A percentile compares a stretch with the other conserved stretches of the same genome.
Evolutionary conservation across 2,329 filamentous ascomycete genomes (phyloP).

Genomic region (Aspergillus texensis): DNA sequence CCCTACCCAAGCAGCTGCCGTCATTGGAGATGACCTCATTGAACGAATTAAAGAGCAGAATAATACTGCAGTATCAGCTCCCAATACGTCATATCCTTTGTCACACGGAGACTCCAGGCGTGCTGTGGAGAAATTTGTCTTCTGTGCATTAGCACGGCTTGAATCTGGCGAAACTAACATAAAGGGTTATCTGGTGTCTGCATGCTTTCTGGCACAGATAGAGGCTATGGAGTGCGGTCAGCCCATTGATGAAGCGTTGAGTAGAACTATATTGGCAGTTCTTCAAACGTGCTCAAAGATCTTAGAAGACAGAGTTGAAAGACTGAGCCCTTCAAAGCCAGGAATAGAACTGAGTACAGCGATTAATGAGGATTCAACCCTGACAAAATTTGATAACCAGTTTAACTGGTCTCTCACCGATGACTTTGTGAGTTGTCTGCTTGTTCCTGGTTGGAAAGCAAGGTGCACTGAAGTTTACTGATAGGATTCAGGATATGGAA

Average conservation of each 20-base stretch:
- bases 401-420: background rate
- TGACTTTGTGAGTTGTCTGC: background rate
- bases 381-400: background rate
- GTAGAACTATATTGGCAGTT: background rate
- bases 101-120: background rate
- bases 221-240: background rate
- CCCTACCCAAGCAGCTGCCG: conserved; percentile 1
- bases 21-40: background rate
- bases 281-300: background rate
- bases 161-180: background rate
- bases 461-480: background rate
- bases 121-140: background rate
- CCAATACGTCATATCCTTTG: background rate
- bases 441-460: background rate
- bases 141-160: background rate
- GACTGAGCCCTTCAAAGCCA: background rate
- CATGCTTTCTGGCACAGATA: background rate
- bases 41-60: background rate
- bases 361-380: background rate
- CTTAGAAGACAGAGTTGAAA: background rate
- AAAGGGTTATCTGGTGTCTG: background rate
- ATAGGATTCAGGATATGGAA: background rate
- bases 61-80: background rate
- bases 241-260: background rate
- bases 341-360: background rate